Percentiles rank a stretch among this genome's conserved stretches.
Evolutionary conservation across 2,329 filamentous ascomycete genomes (phyloP).

Genomic region (Alternaria viburni): DNA sequence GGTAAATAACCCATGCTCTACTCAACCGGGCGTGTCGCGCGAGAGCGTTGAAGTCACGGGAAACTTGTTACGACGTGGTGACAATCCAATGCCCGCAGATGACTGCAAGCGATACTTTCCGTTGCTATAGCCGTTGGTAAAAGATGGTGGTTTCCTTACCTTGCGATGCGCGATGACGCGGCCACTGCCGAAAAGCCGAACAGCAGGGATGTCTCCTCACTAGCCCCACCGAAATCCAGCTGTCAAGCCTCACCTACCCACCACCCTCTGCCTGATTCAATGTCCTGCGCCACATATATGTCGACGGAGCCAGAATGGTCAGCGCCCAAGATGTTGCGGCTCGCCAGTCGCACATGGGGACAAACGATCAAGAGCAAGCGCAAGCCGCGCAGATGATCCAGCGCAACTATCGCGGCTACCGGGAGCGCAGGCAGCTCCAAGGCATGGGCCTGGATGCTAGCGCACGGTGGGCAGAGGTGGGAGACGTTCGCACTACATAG

Average conservation of each 20-base stretch:
- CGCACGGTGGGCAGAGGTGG: slow-evolving; percentile 73
- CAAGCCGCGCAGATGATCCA: slow-evolving; percentile 47
- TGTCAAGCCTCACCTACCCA: slow-evolving; percentile 12
- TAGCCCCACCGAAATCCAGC: slow-evolving; percentile 14
- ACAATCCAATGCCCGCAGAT: not conserved
- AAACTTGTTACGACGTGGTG: not conserved
- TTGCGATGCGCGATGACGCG: not conserved
- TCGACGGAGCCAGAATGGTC: slow-evolving; percentile 13
- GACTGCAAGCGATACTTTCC: not conserved
- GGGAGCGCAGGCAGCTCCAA: slow-evolving; percentile 71
- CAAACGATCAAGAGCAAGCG: slow-evolving; percentile 35
- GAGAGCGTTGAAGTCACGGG: not conserved
- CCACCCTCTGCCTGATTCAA: slow-evolving; percentile 1
- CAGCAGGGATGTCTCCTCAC: not conserved
- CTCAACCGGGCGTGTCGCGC: not conserved
- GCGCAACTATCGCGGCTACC: slow-evolving; percentile 79
- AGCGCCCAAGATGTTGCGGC: slow-evolving; percentile 15
- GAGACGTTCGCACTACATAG: slow-evolving; percentile 31
- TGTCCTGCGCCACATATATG: slow-evolving; percentile 9
- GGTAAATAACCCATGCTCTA: not conserved
- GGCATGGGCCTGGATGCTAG: slow-evolving; percentile 73
- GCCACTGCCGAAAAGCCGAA: slow-evolving; percentile 1
- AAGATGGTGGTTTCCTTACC: not conserved
- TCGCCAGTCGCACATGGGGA: slow-evolving; percentile 1
- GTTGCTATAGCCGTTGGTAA: not conserved